Evolutionary conservation across 148 eudicot species (phyloP).

Genomic region (Vaccinium macrocarpon): DNA sequence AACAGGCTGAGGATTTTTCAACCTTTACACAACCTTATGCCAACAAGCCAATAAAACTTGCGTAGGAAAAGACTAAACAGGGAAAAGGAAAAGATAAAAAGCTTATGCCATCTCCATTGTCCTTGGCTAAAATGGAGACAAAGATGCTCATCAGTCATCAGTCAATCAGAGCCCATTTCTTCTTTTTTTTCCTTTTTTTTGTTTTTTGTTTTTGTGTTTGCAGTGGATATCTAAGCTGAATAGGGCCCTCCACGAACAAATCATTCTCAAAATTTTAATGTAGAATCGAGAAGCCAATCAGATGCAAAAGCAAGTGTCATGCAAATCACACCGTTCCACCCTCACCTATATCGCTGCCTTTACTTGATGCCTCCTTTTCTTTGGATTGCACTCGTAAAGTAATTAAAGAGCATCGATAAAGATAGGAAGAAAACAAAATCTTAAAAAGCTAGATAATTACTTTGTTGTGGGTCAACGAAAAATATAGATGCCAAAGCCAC

Average conservation of each 20-base stretch:
- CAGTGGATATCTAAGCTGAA: slow-evolving; percentile 31
- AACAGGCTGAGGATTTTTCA: slow-evolving; percentile 29
- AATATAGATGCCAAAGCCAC: slow-evolving; percentile 42
- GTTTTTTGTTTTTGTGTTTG: background rate
- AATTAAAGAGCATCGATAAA: slow-evolving; percentile 28
- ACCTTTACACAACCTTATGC: background rate
- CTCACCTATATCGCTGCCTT: slow-evolving; percentile 25
- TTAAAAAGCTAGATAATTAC: slow-evolving; percentile 43
- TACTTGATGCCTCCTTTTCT: slow-evolving; percentile 35
- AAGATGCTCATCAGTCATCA: slow-evolving; percentile 38
- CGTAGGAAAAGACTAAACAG: slow-evolving; percentile 15
- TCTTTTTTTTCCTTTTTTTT: background rate
- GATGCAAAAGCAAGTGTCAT: slow-evolving; percentile 26
- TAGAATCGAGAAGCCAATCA: slow-evolving; percentile 58
- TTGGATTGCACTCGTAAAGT: slow-evolving; percentile 37
- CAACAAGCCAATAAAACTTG: slow-evolving; percentile 23
- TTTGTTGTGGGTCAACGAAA: slow-evolving; percentile 44
- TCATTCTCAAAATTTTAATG: slow-evolving; percentile 18
- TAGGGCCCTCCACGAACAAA: slow-evolving; percentile 42
- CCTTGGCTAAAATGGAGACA: slow-evolving; percentile 38
- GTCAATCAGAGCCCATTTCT: slow-evolving; percentile 19
- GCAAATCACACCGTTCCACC: slow-evolving; percentile 39
- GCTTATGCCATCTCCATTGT: slow-evolving; percentile 31
- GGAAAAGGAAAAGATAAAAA: slow-evolving; percentile 21
- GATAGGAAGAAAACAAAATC: slow-evolving; percentile 28